Base-by-base conservation (phyloP, 2,329 filamentous ascomycete genomes). In the Westerdykella ornata region DNA sequence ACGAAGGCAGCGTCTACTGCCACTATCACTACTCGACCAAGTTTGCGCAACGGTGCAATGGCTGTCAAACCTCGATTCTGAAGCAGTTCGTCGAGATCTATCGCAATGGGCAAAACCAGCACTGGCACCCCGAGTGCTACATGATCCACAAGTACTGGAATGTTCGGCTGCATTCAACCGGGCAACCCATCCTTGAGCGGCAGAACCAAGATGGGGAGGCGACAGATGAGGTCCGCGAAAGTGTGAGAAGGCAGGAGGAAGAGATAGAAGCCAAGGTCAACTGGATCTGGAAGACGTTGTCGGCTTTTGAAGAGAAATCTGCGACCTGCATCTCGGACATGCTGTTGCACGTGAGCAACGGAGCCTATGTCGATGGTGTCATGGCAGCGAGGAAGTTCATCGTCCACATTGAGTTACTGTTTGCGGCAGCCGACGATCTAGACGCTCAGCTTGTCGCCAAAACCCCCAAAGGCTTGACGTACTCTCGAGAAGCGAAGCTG, bases 91-190 rank as follows among this genome's bases (percentile, higher is more conserved):
- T 98, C 46, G 92, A 98, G 67, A 97, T 98, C 47, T 98, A 89
- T 68, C 84, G 92, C 54, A 97, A 97, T 66, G 90, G 90, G 2
- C 86, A 95, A 63, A 96, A 97, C 62, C 92, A 98, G 61, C 92
- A 98, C 65, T 98, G 92, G 92, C 92, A 98, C 63, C 92, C 92
- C 2, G 92, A 98, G 68, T 98, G 92, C 68, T 98, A 98, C 68
- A 98, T 98, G 92, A 98, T 98, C 48, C 92, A 98, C 71, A 98
- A 98, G 61, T 98, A 97, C 68, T 98, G 92, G 92, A 98, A 97
- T 62, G 92, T 98, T 45, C 82, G 92, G 38, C 73, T 98, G 29
- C 68, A 72, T 46, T 65, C 68, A 4, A 66, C 67, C 12, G 66
- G 66, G 8, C 62, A 68, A 31, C 64, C 67, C 17, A 54, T 63